Percentiles rank a stretch among this genome's conserved stretches.
phyloP scores from a whole-genome alignment of 805 yeast genomes.

The Priceomyces melissophilus region DNA sequence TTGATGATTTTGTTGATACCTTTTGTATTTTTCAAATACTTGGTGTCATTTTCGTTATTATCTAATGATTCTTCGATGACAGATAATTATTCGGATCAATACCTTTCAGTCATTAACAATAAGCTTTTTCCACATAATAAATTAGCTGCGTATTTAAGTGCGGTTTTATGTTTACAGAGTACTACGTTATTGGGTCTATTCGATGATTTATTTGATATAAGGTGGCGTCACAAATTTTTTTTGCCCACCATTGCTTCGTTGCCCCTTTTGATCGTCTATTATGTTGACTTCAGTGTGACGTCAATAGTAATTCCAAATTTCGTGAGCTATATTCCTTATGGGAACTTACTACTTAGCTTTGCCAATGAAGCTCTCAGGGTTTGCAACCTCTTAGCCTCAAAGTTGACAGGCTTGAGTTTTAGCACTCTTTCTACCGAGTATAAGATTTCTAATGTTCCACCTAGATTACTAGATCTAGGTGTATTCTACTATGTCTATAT shows the following conservation, averaged over 20 bases:
- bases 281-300: slow-evolving; percentile 91
- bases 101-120: slow-evolving; percentile 26
- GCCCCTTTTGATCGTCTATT: slow-evolving; percentile 87
- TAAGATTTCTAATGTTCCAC: slow-evolving; percentile 33
- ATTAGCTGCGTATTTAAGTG: slow-evolving; percentile 82
- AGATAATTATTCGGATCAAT: slow-evolving; percentile 34
- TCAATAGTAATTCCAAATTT: slow-evolving; percentile 78
- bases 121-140: slow-evolving; percentile 71
- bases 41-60: slow-evolving; percentile 46
- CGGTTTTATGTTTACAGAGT: slow-evolving; percentile 76
- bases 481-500: slow-evolving; percentile 78
- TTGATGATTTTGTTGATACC: slow-evolving; percentile 85
- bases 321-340: slow-evolving; percentile 32
- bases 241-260: slow-evolving; percentile 92
- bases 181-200: slow-evolving; percentile 84
- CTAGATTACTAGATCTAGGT: slow-evolving; percentile 71
- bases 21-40: slow-evolving; percentile 73
- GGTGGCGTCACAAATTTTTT: slow-evolving; percentile 97
- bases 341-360: slow-evolving; percentile 21
- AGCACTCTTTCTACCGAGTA: slow-evolving; percentile 34
- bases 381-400: slow-evolving; percentile 30
- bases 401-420: slow-evolving; percentile 36
- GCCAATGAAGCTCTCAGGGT: slow-evolving; percentile 19
- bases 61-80: slow-evolving; percentile 33
- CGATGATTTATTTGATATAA: slow-evolving; percentile 91